Base-by-base conservation (phyloP, 2,329 filamentous ascomycete genomes). In the Epichloe uncinata region DNA sequence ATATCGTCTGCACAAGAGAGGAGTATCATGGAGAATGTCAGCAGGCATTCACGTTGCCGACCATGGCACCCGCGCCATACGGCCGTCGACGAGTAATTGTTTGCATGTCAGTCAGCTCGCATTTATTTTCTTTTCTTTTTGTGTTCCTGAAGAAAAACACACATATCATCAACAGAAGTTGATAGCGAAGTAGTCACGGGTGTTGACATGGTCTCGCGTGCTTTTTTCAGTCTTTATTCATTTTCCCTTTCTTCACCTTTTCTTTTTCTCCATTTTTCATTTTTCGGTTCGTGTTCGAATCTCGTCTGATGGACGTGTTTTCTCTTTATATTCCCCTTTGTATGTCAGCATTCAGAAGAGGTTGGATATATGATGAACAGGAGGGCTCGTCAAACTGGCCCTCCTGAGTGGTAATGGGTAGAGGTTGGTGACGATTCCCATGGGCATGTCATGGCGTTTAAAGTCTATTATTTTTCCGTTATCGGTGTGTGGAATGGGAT, bases 161-260 rank as follows among this genome's bases (percentile, higher is more conserved):
- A 9, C 26, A 30, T 4, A 30, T 30, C 26, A 30, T 38, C 37
- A 38, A 38, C 37, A 38, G 15, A 38, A 38, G 37, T 38, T 38
- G 37, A 15, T 4, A 11, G 15, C 6, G 37, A 18, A 18, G 16
- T 2, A 38, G 7, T 30, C 26, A 30, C 26, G 26, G 26, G 8
- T 30, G 26, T 38, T 5, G 37, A 38, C 37, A 16, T 38, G 11
- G 9, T 38, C 37, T 42, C 8, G 26, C 26, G 9, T 30, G 26
- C 8, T 47, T 48, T 49, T 54, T 16, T 51, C 52, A 50, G 37
- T 38, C 37, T 51, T 51, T 50, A n/a, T 50, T 46, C 30, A 41
- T 48, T 47, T 45, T 45, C 42, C 42, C 26, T 30, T 49, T 43
- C 41, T 48, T 49, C 47, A 47, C 42, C 49, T 43, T 49, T 51